A percentile compares a stretch with the other conserved stretches of the same genome.
Evolutionary conservation across 1,284 basidiomycete species (phyloP).

Genomic region (Malassezia brasiliensis): DNA sequence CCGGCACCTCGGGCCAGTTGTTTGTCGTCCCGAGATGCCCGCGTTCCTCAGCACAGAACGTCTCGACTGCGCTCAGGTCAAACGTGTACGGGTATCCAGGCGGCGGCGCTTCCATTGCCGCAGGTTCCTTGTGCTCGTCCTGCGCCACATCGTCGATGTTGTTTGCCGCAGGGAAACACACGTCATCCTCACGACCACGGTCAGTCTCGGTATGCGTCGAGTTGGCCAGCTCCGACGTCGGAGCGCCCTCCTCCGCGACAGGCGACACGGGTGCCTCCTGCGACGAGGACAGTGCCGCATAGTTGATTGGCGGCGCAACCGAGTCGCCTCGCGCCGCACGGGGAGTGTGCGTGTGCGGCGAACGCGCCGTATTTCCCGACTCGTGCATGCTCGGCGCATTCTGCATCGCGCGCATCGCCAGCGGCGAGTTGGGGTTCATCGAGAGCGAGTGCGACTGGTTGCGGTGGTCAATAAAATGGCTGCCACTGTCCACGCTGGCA

Average conservation of each 20-base stretch:
- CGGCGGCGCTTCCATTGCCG: conserved; percentile 16
- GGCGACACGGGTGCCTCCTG: background rate
- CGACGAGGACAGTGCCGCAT: background rate
- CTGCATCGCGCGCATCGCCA: conserved; percentile 21
- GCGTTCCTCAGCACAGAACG: conserved; percentile 39
- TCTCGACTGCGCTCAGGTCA: conserved; percentile 36
- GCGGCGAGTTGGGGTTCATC: conserved; percentile 28
- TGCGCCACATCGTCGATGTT: conserved; percentile 16
- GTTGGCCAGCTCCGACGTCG: conserved; percentile 1
- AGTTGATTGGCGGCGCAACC: background rate
- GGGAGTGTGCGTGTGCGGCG: background rate
- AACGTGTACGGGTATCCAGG: conserved; percentile 45
- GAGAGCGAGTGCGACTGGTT: conserved; percentile 40
- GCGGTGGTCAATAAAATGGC: conserved; percentile 46
- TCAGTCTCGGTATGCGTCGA: conserved; percentile 2
- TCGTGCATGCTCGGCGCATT: background rate
- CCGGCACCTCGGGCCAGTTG: conserved; percentile 15
- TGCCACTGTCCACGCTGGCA: conserved; percentile 41
- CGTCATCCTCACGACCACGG: conserved; percentile 31
- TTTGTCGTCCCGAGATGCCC: conserved; percentile 24
- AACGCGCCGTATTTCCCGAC: background rate
- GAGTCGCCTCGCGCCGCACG: background rate
- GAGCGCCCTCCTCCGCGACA: background rate
- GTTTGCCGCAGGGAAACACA: conserved; percentile 41
- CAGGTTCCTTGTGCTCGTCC: conserved; percentile 4